Evolutionary conservation across 2,329 filamentous ascomycete species (phyloP).

Genomic region (Colletotrichum agaves): DNA sequence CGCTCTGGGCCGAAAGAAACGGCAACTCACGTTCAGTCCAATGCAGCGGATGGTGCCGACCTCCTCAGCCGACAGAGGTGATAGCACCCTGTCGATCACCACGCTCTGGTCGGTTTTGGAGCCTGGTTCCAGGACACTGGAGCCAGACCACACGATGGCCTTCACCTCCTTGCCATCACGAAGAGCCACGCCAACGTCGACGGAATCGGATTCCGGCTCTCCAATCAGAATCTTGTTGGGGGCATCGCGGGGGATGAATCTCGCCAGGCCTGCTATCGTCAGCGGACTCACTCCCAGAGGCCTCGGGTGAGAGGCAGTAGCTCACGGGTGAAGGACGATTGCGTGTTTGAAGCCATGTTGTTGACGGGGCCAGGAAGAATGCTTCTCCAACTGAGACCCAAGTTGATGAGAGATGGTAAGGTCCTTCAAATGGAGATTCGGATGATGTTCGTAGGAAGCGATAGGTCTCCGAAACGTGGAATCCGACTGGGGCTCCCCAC

Average conservation of each 20-base stretch:
- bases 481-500: constrained; percentile 28
- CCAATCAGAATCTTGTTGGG: constrained; percentile 63
- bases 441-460: constrained; percentile 2
- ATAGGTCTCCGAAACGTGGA: constrained; percentile 8
- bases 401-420: not conserved
- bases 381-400: not conserved
- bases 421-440: constrained; percentile 6
- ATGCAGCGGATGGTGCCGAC: constrained; percentile 58
- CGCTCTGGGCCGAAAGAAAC: constrained; percentile 27
- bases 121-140: constrained; percentile 66
- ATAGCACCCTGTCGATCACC: constrained; percentile 60
- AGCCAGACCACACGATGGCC: constrained; percentile 67
- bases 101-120: constrained; percentile 58
- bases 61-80: constrained; percentile 48
- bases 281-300: not conserved
- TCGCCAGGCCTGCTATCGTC: constrained; percentile 61
- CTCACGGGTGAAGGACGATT: constrained; percentile 26
- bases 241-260: constrained; percentile 65
- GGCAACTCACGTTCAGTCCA: constrained; percentile 60
- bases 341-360: constrained; percentile 15
- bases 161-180: constrained; percentile 65
- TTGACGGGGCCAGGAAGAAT: not conserved
- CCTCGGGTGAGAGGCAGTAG: not conserved
- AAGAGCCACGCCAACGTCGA: constrained; percentile 68
- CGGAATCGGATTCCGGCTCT: constrained; percentile 60